phyloP scores from a whole-genome alignment of 1,139 yeast species.

The Nakaseomyces bracarensis region DNA sequence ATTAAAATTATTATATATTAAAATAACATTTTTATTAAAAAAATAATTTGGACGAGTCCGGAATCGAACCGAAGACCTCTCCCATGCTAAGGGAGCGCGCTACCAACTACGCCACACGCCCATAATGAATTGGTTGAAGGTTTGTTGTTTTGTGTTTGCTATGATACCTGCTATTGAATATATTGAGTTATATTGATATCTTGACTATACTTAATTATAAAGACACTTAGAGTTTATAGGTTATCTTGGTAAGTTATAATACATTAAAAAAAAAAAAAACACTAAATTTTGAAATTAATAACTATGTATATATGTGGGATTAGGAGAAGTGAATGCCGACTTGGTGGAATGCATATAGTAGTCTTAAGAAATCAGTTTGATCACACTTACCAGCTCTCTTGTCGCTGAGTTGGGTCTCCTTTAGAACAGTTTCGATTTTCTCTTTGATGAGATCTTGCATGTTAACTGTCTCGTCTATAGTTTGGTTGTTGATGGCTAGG shows the following conservation, averaged over 20 bases:
- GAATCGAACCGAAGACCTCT: constrained; percentile 88
- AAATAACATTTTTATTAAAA: constrained; percentile 4
- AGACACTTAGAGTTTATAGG: too few relatives aligned
- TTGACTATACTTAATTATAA: too few relatives aligned
- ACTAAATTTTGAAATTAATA: too few relatives aligned
- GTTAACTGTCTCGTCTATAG: constrained; percentile 35
- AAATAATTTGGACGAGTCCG: constrained; percentile 65
- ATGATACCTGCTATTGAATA: background rate
- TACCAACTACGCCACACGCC: constrained; percentile 93
- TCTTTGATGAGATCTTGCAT: constrained; percentile 47
- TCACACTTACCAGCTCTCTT: constrained; percentile 91
- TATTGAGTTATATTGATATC: background rate
- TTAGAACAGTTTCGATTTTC: constrained; percentile 56
- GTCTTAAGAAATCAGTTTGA: constrained; percentile 83
- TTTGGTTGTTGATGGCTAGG: constrained; percentile 48
- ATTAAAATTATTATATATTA: too few relatives aligned
- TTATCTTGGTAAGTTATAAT: too few relatives aligned
- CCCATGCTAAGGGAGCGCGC: constrained; percentile 90
- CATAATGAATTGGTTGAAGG: constrained; percentile 23
- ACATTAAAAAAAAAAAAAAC: too few relatives aligned
- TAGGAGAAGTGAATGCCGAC: constrained; percentile 95
- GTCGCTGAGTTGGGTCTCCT: constrained; percentile 71
- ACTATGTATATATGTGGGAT: constrained; percentile 7
- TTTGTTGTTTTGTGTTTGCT: too few relatives aligned
- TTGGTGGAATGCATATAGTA: constrained; percentile 89